Conservation (phyloP, 2,329 filamentous ascomycete species). For the Aspergillaceae sp. region DNA sequence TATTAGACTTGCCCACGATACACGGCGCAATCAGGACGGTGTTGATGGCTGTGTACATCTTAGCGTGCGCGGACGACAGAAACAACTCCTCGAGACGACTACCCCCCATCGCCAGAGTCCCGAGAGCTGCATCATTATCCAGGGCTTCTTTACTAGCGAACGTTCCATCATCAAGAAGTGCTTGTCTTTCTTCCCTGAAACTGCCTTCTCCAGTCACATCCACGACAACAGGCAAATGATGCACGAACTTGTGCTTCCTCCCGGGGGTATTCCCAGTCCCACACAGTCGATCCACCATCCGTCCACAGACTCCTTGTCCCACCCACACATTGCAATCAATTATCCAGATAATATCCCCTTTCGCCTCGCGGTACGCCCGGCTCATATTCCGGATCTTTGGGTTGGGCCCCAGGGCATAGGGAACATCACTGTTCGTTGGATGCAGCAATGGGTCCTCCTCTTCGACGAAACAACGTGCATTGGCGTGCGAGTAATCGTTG, state of each 20-base stretch:
- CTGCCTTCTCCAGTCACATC: constrained; percentile 46
- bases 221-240: constrained; percentile 84
- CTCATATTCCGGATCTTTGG: constrained; percentile 99
- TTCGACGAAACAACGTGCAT: constrained; percentile 70
- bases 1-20: constrained; percentile 93
- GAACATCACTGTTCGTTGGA: constrained; percentile 27
- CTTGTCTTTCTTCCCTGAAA: constrained; percentile 17
- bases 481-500: constrained; percentile 60
- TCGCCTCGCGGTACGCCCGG: constrained; percentile 79
- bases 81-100: constrained; percentile 90
- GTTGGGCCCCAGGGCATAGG: constrained; percentile 70
- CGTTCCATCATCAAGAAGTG: constrained; percentile 13
- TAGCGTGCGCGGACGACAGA: constrained; percentile 85
- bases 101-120: constrained; percentile 47
- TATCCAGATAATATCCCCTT: constrained; percentile 84
- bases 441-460: constrained; percentile 67
- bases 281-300: constrained; percentile 81
- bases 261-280: constrained; percentile 49
- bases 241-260: constrained; percentile 74
- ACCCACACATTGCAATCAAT: constrained; percentile 97
- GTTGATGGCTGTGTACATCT: constrained; percentile 98
- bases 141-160: constrained; percentile 8
- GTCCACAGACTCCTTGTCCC: constrained; percentile 63
- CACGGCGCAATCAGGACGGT: constrained; percentile 84
- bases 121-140: constrained; percentile 1